Base-by-base conservation (phyloP, 495 filamentous ascomycete genomes). In the Podospora bellae-mahoneyi region DNA sequence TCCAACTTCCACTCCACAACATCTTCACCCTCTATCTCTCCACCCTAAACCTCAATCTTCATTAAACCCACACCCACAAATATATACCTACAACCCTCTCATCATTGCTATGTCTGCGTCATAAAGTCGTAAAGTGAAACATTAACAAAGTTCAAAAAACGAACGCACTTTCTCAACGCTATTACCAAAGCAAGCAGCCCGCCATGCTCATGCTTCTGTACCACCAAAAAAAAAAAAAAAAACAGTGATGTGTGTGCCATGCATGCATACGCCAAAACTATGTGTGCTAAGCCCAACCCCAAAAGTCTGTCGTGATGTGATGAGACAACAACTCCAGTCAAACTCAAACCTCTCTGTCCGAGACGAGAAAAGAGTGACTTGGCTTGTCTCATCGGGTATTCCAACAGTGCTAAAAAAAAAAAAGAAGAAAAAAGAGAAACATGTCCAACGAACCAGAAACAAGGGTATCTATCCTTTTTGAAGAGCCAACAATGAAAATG, bases 401-500 rank as follows among this genome's bases (percentile, higher is more conserved):
- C 19, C 55, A 10, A 58, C 6, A 20, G 39, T 3, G 13, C 1
- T 0, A 58, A 20, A 58, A 58, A 58, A 58, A 58, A 58, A 58
- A 1, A 20, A 10, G 2, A 58, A 20, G 2, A 58, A 58, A 58
- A 58, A 58, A 58, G 10, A 20, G 23, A 58, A 58, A 58, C n/a
- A 61, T 28, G 28, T 28, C 23, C 23, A 32, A 58, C n/a, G 19
- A 6, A 58, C 56, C n/a, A 58, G n/a, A 58, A 58, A 9, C 19
- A 27, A 58, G n/a, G 56, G n/a, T 58, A 27, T 58, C n/a, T 58
- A 58, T 20, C 56, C 56, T 20, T 58, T 58, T 58, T 48, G 39
- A 48, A 48, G 39, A 48, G 39, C 39, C 39, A 48, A 48, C 39
- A 18, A 62, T 62, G 60, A 62, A 62, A 62, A 62, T 27, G 23